Percentiles rank a stretch among this genome's conserved stretches.
Evolutionary conservation across 768 basidiomycete species (phyloP).

Genomic region (Serendipita sp.): DNA sequence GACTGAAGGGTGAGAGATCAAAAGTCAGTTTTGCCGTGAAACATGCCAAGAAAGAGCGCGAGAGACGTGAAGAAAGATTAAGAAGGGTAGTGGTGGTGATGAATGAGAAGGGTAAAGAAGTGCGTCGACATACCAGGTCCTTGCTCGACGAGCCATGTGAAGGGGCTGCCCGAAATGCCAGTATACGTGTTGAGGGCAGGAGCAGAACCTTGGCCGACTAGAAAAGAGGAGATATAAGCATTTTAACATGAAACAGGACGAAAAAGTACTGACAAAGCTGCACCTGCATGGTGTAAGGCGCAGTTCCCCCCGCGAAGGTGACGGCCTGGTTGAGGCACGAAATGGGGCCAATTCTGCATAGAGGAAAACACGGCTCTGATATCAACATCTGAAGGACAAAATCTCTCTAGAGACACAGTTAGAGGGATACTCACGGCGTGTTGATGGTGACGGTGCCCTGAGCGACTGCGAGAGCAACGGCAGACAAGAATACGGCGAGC

Average conservation of each 20-base stretch:
- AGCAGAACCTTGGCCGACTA: not conserved
- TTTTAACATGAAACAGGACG: not conserved
- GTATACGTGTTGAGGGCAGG: not conserved
- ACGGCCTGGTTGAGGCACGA: not conserved
- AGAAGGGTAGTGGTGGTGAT: no score
- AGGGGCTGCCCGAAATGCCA: not conserved
- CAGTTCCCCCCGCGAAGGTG: not conserved
- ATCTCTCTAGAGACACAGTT: not conserved
- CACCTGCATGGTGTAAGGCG: not conserved
- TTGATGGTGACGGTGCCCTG: not conserved
- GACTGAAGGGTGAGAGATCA: not conserved
- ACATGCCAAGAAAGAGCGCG: not conserved
- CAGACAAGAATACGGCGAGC: not conserved
- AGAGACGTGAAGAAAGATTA: not conserved
- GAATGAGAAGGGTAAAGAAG: no score
- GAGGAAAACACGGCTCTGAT: no score
- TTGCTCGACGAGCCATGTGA: not conserved
- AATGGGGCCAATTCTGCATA: not conserved
- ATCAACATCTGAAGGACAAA: not conserved
- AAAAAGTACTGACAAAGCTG: not conserved
- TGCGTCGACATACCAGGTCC: not conserved
- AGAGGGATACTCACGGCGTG: not conserved
- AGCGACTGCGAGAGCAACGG: not conserved
- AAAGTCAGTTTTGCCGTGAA: not conserved
- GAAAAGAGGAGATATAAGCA: not conserved